These are phyloP conservation scores for Solanum commersonii DNA, from an alignment of 257 asterid genomes.

Conservation along the genomic window DNA sequence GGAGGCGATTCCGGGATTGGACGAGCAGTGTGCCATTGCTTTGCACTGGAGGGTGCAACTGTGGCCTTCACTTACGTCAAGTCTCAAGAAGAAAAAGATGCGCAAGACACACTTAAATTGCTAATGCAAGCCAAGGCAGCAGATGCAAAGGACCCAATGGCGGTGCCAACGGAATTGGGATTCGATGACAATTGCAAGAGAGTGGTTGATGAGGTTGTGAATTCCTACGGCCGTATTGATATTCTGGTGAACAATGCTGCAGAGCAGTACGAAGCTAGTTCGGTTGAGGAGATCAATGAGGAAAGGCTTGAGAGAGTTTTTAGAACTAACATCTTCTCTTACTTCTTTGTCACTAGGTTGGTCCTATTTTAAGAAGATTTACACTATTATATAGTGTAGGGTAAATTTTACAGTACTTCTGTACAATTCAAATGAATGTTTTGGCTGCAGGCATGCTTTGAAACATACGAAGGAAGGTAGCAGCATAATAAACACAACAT, in stretches of 20 bases:
- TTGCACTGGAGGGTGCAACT: constrained; percentile 59
- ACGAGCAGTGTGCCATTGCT: constrained; percentile 55
- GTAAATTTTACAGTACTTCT: neutral
- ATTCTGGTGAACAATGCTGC: constrained; percentile 67
- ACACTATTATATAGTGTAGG: neutral
- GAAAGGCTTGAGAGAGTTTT: constrained; percentile 59
- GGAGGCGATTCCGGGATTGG: constrained; percentile 84
- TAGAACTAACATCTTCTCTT: constrained; percentile 50
- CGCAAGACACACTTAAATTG: constrained; percentile 38
- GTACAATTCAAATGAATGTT: neutral
- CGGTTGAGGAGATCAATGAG: constrained; percentile 63
- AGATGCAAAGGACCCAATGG: constrained; percentile 53
- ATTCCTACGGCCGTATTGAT: constrained; percentile 39
- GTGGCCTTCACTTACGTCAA: constrained; percentile 70
- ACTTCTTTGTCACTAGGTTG: constrained; percentile 41
- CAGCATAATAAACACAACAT: constrained; percentile 57
- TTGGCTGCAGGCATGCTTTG: constrained; percentile 41
- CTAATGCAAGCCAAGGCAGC: constrained; percentile 26
- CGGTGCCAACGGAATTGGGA: constrained; percentile 51
- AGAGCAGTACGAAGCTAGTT: constrained; percentile 41
- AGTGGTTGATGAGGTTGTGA: constrained; percentile 51
- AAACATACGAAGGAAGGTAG: constrained; percentile 72
- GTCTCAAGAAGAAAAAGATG: constrained; percentile 66
- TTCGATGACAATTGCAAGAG: constrained; percentile 57
- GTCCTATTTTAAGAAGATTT: neutral